Base-by-base conservation (phyloP, 805 yeast species). In the Henningerozyma blattae region DNA sequence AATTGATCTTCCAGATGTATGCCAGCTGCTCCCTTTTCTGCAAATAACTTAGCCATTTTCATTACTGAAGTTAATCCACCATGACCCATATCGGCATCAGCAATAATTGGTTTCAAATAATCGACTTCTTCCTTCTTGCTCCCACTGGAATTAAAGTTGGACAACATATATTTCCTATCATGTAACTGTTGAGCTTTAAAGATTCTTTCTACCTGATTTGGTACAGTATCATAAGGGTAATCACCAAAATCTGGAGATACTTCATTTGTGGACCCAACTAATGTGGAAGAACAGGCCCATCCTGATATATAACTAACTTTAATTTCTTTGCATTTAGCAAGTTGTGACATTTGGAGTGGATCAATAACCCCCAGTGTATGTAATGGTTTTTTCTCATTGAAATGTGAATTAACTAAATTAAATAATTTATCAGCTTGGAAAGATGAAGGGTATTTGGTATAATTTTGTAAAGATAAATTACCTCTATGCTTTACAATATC, bases 241-340 rank as follows among this genome's bases (percentile, higher is more conserved):
- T 75, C 82, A 15, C 80, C 82, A 49, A 72, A 71, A 46, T 75
- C 82, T 1, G 80, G 77, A 2, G 74, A 66, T 3, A 72, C 77
- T 42, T 75, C 81, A 45, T 73, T 68, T 3, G 79, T 75, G 3
- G 77, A 64, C 8, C 52, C 50, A 7, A 77, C 73, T 39, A 74
- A 46, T 1, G 70, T 65, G 16, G 72, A 61, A 2, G 75, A 70
- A 31, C 70, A 70, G 2, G 75, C 82, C 75, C 76, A 75, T 1
- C 81, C 81, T 20, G 75, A 68, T 22, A 70, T 67, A 47, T 68
- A 77, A 6, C 65, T 61, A 15, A 62, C 70, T 45, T 68, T 72
- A 45, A 72, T 72, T 39, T 69, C 65, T 16, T 52, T 50, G 32
- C 52, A 49, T 34, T 56, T 57, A 2, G 73, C 68, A 39, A 67